Conservation (phyloP, 2,329 filamentous ascomycete genomes). For the Onygena corvina region DNA sequence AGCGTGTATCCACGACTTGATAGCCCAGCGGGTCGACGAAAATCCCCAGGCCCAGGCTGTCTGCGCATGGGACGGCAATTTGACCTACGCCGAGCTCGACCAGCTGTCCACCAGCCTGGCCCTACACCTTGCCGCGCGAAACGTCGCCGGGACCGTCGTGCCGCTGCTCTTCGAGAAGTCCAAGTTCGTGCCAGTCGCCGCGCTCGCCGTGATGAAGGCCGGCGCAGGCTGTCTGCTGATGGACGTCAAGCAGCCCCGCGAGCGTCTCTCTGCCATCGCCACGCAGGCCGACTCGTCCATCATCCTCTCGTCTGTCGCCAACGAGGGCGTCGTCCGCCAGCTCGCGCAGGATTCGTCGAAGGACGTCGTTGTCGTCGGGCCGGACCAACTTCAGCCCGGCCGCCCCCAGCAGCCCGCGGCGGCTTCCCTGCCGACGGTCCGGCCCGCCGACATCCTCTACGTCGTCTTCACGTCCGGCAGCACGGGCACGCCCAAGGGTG, state of each 20-base stretch:
- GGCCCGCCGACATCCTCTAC: slow-evolving; percentile 41
- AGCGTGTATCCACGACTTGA: slow-evolving; percentile 22
- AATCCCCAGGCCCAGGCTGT: slow-evolving; percentile 17
- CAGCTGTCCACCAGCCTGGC: slow-evolving; percentile 15
- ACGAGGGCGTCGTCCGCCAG: neutral
- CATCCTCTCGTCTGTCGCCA: slow-evolving; percentile 9
- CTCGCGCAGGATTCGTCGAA: neutral
- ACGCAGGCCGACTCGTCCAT: slow-evolving; percentile 12
- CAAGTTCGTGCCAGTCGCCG: slow-evolving; percentile 20
- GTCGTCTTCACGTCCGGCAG: slow-evolving; percentile 40
- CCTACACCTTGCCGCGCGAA: slow-evolving; percentile 1
- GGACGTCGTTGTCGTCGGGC: neutral
- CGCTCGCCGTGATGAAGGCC: slow-evolving; percentile 21
- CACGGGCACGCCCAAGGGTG: slow-evolving; percentile 40
- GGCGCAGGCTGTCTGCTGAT: slow-evolving; percentile 22
- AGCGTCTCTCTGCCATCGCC: slow-evolving; percentile 24
- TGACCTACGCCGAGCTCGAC: slow-evolving; percentile 14
- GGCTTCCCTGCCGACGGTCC: neutral
- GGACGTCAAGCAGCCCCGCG: slow-evolving; percentile 21
- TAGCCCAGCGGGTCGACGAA: slow-evolving; percentile 19
- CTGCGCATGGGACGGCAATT: slow-evolving; percentile 17
- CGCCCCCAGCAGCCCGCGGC: neutral
- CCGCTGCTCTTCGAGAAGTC: slow-evolving; percentile 25
- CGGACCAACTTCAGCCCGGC: neutral
- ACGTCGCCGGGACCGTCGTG: slow-evolving; percentile 19